Percentiles rank a stretch among this genome's conserved stretches.
These are phyloP conservation scores for Ustulina deusta DNA, from an alignment of 2,329 filamentous ascomycete genomes.

Conservation along the genomic window DNA sequence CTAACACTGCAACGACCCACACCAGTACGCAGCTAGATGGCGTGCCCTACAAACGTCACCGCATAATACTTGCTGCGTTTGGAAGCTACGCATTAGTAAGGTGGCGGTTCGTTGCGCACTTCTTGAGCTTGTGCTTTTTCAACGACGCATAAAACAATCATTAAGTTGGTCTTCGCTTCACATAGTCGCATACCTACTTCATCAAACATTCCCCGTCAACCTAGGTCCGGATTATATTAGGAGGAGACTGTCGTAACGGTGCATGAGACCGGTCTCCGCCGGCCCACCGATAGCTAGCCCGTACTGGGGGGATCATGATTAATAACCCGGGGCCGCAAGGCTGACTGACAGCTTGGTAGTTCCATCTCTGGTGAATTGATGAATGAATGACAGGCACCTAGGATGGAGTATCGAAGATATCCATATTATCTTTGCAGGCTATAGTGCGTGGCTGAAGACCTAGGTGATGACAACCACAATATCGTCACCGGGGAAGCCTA, in stretches of 20 bases:
- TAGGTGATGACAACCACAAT: background rate
- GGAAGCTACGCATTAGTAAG: background rate
- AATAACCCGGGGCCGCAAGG: background rate
- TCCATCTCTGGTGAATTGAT: background rate
- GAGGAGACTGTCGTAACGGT: background rate
- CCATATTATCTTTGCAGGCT: background rate
- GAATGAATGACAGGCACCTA: background rate
- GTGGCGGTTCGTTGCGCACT: background rate
- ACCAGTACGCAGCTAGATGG: background rate
- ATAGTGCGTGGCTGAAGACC: background rate
- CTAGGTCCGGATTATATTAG: background rate
- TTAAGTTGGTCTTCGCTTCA: background rate
- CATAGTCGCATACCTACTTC: background rate
- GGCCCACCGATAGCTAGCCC: background rate
- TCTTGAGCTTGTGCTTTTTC: background rate
- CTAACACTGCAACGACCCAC: background rate
- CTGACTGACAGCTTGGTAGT: background rate
- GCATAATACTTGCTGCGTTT: background rate
- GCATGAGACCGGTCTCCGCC: background rate
- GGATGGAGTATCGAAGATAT: conserved; percentile 3
- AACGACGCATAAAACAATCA: background rate
- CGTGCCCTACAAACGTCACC: background rate
- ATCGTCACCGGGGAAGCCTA: background rate
- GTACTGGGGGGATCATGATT: background rate
- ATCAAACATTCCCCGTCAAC: background rate